Conservation (phyloP, 768 basidiomycete species). For the Royoungia palumana region DNA sequence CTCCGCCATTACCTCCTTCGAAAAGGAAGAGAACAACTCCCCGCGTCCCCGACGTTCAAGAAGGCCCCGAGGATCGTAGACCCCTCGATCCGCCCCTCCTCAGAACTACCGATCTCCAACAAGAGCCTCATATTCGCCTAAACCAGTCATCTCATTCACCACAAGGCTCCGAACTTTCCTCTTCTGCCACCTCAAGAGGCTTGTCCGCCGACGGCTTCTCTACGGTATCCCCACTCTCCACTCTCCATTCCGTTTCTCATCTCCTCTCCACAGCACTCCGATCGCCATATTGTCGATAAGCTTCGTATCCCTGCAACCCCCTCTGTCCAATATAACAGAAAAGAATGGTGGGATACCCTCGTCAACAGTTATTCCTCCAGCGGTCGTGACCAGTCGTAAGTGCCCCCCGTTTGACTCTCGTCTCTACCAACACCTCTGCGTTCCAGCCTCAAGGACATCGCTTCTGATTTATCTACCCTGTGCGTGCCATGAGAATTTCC, state of each 20-base stretch:
- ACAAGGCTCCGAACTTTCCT: slow-evolving; percentile 29
- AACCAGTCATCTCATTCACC: slow-evolving; percentile 33
- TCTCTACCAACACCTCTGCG: not conserved
- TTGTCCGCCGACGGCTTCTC: slow-evolving; percentile 26
- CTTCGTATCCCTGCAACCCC: slow-evolving; percentile 27
- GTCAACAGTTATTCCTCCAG: slow-evolving; percentile 40
- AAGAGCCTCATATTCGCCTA: slow-evolving; percentile 22
- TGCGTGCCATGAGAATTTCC: slow-evolving; percentile 29
- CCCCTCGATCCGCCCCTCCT: slow-evolving; percentile 23
- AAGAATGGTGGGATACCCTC: slow-evolving; percentile 50
- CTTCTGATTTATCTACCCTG: slow-evolving; percentile 50
- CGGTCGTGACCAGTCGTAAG: slow-evolving; percentile 41
- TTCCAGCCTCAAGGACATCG: slow-evolving; percentile 47
- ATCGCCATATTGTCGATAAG: slow-evolving; percentile 28
- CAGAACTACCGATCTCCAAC: slow-evolving; percentile 27
- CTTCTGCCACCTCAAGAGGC: slow-evolving; percentile 26
- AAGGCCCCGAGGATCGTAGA: slow-evolving; percentile 28
- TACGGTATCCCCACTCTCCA: slow-evolving; percentile 19
- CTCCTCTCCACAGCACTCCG: slow-evolving; percentile 23
- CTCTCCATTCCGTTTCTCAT: not conserved
- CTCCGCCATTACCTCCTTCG: slow-evolving; percentile 44
- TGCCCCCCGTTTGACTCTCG: not conserved
- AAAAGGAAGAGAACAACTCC: slow-evolving; percentile 50
- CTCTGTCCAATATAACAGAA: slow-evolving; percentile 32
- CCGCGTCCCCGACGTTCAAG: slow-evolving; percentile 33